These are phyloP conservation scores for Globisporangium parvum DNA, from an alignment of 352 stramenopile species.

Conservation along the genomic window DNA sequence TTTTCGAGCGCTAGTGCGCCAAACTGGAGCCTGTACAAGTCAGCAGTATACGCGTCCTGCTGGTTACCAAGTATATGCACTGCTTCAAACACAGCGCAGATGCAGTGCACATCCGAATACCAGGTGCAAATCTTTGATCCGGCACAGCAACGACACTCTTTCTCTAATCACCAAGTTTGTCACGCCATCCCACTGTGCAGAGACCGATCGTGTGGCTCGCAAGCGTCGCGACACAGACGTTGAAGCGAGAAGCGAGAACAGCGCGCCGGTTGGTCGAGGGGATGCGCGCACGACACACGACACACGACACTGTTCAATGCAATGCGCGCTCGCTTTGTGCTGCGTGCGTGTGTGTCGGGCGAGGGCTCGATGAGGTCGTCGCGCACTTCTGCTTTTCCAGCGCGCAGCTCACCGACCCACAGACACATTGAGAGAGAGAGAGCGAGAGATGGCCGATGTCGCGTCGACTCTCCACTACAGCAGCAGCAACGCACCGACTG, in stretches of 20 bases:
- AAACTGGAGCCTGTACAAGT: too few species aligned
- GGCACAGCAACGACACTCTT: not conserved
- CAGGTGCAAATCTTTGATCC: not conserved
- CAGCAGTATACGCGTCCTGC: not conserved
- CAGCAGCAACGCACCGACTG: not conserved
- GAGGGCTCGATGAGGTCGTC: not conserved
- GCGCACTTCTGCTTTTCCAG: constrained; percentile 16
- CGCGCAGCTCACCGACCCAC: constrained; percentile 13
- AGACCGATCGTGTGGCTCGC: constrained; percentile 5
- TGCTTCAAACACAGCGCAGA: too few species aligned
- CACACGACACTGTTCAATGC: too few species aligned
- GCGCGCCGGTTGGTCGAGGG: not conserved
- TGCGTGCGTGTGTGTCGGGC: not conserved
- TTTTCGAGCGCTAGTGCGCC: too few species aligned
- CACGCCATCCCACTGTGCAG: constrained; percentile 8
- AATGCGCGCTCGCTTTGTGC: too few species aligned
- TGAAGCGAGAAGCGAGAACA: constrained; percentile 7
- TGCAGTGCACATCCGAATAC: not conserved
- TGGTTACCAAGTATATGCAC: too few species aligned
- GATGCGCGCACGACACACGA: too few species aligned
- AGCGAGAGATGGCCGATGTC: not conserved
- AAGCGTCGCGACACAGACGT: not conserved
- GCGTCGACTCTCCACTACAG: not conserved
- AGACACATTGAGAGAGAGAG: too few species aligned
- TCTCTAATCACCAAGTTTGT: not conserved